Evolutionary conservation across 2,329 filamentous ascomycete species (phyloP).

Genomic region (Ophiostoma montium): DNA sequence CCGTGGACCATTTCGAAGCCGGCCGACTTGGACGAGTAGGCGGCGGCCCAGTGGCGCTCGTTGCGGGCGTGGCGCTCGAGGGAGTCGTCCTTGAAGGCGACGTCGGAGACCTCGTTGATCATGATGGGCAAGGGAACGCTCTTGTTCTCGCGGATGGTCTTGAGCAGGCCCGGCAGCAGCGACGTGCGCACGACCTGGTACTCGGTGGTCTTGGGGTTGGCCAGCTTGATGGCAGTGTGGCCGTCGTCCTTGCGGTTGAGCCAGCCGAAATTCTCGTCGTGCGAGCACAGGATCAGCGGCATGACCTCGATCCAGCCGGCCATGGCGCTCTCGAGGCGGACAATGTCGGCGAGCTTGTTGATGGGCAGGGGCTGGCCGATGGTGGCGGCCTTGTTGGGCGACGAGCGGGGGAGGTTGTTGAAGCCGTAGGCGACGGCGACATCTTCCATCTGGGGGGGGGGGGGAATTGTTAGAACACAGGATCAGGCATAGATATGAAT

Average conservation of each 20-base stretch:
- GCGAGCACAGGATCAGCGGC: slow-evolving; percentile 89
- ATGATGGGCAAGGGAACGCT: slow-evolving; percentile 77
- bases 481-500: too few species aligned
- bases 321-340: slow-evolving; percentile 79
- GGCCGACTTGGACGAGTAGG: slow-evolving; percentile 84
- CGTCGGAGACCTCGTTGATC: slow-evolving; percentile 83
- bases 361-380: slow-evolving; percentile 76
- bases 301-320: slow-evolving; percentile 94
- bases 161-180: slow-evolving; percentile 73
- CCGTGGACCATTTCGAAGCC: slow-evolving; percentile 96
- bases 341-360: slow-evolving; percentile 90
- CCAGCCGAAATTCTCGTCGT: slow-evolving; percentile 96
- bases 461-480: too few species aligned
- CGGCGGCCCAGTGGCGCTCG: slow-evolving; percentile 89
- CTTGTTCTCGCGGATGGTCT: slow-evolving; percentile 90
- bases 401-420: slow-evolving; percentile 81
- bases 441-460: slow-evolving; percentile 60
- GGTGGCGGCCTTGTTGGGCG: slow-evolving; percentile 73
- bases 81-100: slow-evolving; percentile 75
- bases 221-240: slow-evolving; percentile 66
- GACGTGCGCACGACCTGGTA: slow-evolving; percentile 88
- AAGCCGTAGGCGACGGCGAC: slow-evolving; percentile 94
- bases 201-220: slow-evolving; percentile 84
- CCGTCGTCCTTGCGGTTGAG: slow-evolving; percentile 83
- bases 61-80: slow-evolving; percentile 71